Percentiles rank a stretch among this genome's conserved stretches.
These are phyloP conservation scores for Cyanidiococcus yangmingshanensis DNA, from an alignment of 23 red algal species.

Conservation along the genomic window DNA sequence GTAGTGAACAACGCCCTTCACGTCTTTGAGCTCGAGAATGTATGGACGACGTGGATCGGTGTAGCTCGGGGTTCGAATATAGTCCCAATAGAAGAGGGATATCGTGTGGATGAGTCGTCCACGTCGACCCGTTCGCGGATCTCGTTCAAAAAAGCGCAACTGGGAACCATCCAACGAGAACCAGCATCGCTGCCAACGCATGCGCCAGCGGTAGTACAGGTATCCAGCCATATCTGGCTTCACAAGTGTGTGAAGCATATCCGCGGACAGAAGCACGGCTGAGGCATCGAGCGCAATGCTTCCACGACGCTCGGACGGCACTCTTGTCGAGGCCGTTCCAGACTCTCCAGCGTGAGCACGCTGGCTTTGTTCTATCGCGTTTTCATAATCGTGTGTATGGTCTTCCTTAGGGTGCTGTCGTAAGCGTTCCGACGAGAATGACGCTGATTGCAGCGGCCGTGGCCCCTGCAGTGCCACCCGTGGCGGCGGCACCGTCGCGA, in stretches of 20 bases:
- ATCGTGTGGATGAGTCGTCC: conserved; percentile 59
- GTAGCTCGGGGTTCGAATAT: conserved; percentile 2
- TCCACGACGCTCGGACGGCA: too few species aligned
- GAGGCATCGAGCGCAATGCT: neutral
- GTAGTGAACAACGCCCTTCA: conserved; percentile 6
- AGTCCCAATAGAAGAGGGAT: conserved; percentile 42
- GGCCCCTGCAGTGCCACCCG: neutral
- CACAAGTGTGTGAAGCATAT: conserved; percentile 40
- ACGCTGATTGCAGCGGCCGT: neutral
- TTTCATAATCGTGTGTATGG: too few species aligned
- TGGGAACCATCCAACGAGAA: conserved; percentile 61
- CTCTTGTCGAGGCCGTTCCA: too few species aligned
- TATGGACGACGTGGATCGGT: conserved; percentile 9
- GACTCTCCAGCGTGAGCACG: too few species aligned
- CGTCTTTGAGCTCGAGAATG: neutral
- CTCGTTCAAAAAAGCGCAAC: conserved; percentile 55
- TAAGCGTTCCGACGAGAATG: neutral
- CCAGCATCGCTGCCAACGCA: conserved; percentile 81
- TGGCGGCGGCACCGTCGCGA: neutral
- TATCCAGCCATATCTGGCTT: conserved; percentile 51
- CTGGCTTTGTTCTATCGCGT: too few species aligned
- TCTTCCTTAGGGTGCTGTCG: neutral
- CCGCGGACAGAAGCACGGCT: conserved; percentile 29
- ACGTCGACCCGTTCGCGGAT: conserved; percentile 29
- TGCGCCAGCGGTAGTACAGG: conserved; percentile 46